Evolutionary conservation across 805 yeast species (phyloP).

Genomic region (Wickerhamomyces mucosus): DNA sequence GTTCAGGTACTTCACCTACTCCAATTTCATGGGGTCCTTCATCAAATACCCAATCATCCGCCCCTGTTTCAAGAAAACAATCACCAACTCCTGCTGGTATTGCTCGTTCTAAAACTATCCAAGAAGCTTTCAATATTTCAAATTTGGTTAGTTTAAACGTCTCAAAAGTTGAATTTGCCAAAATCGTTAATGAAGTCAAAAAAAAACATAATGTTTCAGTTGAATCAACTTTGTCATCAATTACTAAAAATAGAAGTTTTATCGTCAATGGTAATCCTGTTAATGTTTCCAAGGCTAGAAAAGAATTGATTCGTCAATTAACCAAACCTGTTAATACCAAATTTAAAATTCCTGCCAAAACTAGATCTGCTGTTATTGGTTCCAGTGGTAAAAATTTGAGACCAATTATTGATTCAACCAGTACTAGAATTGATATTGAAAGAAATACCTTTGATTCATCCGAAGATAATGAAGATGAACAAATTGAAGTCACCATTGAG

Average conservation of each 20-base stretch:
- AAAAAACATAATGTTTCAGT: slow-evolving; percentile 52
- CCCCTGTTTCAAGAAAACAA: slow-evolving; percentile 19
- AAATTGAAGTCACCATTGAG: slow-evolving; percentile 54
- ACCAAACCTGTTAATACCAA: slow-evolving; percentile 60
- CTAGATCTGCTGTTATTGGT: slow-evolving; percentile 78
- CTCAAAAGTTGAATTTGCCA: slow-evolving; percentile 56
- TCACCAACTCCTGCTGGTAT: slow-evolving; percentile 17
- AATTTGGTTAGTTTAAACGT: slow-evolving; percentile 58
- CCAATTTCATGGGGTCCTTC: slow-evolving; percentile 33
- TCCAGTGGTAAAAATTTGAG: slow-evolving; percentile 75
- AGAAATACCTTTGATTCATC: slow-evolving; percentile 39
- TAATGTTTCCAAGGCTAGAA: slow-evolving; percentile 59
- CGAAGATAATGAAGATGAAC: slow-evolving; percentile 44
- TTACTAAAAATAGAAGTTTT: slow-evolving; percentile 72
- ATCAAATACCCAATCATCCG: slow-evolving; percentile 9
- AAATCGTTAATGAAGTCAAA: slow-evolving; percentile 55
- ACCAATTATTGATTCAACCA: slow-evolving; percentile 63
- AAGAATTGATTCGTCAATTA: slow-evolving; percentile 65
- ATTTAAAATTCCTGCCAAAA: slow-evolving; percentile 64
- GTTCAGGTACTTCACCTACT: slow-evolving; percentile 27
- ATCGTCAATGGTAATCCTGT: slow-evolving; percentile 67
- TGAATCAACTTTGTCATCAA: slow-evolving; percentile 74
- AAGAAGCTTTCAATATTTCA: slow-evolving; percentile 72
- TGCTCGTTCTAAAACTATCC: slow-evolving; percentile 50
- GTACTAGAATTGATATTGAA: slow-evolving; percentile 64